Percentiles rank a stretch among this genome's conserved stretches.
These are phyloP conservation scores for Dispira parvispora DNA, from an alignment of 192 early-diverging fungal species.

Conservation along the genomic window DNA sequence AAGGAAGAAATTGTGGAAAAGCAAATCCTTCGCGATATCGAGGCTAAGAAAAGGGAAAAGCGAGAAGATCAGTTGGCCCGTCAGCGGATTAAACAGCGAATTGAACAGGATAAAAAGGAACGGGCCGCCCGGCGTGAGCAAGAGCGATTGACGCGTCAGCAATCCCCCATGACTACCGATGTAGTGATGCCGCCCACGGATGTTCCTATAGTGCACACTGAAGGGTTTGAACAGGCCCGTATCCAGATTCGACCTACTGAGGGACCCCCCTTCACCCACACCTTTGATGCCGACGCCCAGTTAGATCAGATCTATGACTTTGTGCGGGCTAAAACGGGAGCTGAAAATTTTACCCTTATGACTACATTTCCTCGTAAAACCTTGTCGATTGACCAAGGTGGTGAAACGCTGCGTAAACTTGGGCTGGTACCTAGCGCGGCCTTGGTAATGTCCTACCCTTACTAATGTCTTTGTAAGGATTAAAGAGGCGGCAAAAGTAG, in stretches of 20 bases:
- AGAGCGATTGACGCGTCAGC: constrained; percentile 22
- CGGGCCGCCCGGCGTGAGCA: constrained; percentile 27
- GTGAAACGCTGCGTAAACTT: constrained; percentile 43
- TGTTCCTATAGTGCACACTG: constrained; percentile 17
- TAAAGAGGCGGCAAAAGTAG: too few species aligned
- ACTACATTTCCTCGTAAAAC: constrained; percentile 47
- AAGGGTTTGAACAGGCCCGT: constrained; percentile 33
- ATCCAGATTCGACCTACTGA: constrained; percentile 43
- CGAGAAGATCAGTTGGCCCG: constrained; percentile 44
- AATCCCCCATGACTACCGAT: neutral
- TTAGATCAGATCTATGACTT: constrained; percentile 35
- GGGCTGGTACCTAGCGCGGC: constrained; percentile 45
- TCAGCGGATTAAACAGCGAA: constrained; percentile 37
- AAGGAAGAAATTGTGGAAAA: constrained; percentile 25
- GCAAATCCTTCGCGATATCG: constrained; percentile 39
- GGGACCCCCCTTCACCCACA: constrained; percentile 34
- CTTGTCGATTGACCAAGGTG: constrained; percentile 29
- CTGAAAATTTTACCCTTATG: constrained; percentile 34
- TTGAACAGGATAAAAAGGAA: constrained; percentile 51
- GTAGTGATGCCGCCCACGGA: constrained; percentile 15
- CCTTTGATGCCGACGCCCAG: constrained; percentile 34
- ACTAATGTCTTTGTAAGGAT: too few species aligned
- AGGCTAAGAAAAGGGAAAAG: constrained; percentile 42
- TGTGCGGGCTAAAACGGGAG: constrained; percentile 20
- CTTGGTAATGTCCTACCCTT: constrained; percentile 20